These are phyloP conservation scores for Aspergillus saccharolyticus DNA, from an alignment of 495 filamentous ascomycete species.

Conservation along the genomic window DNA sequence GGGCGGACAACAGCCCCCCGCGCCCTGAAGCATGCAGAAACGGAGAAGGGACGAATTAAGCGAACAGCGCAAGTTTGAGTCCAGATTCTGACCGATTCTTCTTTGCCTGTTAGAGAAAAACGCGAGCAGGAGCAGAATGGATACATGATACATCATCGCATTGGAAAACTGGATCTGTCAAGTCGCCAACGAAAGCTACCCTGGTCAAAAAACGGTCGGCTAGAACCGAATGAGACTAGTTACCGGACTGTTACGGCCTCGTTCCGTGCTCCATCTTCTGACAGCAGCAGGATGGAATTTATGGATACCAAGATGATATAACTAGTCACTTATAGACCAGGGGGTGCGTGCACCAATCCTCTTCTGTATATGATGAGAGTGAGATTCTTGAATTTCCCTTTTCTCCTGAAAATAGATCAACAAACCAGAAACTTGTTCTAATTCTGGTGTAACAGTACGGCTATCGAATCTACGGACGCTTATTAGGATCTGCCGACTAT, in stretches of 20 bases:
- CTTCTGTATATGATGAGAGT: too few species aligned
- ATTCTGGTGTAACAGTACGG: too few species aligned
- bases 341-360: too few species aligned
- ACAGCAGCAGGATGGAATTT: not conserved
- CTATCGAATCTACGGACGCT: too few species aligned
- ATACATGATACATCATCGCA: conserved; percentile 18
- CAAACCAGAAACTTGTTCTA: too few species aligned
- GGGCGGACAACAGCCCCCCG: too few species aligned
- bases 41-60: not conserved
- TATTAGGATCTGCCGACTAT: not conserved
- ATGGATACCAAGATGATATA: too few species aligned
- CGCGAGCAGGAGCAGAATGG: not conserved
- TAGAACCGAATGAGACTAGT: conserved; percentile 9
- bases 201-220: conserved; percentile 12
- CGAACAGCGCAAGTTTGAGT: too few species aligned
- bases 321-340: too few species aligned
- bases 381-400: too few species aligned
- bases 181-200: not conserved
- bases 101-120: not conserved
- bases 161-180: not conserved
- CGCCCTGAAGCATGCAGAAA: not conserved
- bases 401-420: too few species aligned
- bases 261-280: conserved; percentile 1
- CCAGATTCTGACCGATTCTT: not conserved
- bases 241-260: not conserved